These are phyloP conservation scores for Coemansia sp. DNA, from an alignment of 192 early-diverging fungal species.

Conservation along the genomic window DNA sequence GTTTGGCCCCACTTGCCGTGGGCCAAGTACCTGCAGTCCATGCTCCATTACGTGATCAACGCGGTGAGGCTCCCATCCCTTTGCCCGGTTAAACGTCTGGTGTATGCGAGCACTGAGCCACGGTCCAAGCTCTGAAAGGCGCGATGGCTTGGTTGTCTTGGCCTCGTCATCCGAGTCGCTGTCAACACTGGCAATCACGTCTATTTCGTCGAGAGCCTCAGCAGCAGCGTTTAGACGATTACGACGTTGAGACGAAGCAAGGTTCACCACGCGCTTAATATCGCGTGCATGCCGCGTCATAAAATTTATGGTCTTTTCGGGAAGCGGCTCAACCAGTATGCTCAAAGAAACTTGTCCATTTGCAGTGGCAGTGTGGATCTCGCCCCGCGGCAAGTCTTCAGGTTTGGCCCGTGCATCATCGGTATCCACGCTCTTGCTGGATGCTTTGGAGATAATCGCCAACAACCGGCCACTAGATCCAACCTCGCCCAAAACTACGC, in stretches of 20 bases:
- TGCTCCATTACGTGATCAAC: slow-evolving; percentile 24
- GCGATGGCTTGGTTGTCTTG: slow-evolving; percentile 31
- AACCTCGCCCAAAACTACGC: slow-evolving; percentile 36
- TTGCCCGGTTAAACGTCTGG: slow-evolving; percentile 34
- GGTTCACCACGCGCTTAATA: slow-evolving; percentile 35
- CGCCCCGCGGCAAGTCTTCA: slow-evolving; percentile 35
- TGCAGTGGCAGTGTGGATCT: slow-evolving; percentile 45
- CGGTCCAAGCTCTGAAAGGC: slow-evolving; percentile 41
- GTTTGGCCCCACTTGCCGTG: slow-evolving; percentile 38
- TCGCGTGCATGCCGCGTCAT: slow-evolving; percentile 43
- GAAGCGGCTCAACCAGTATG: slow-evolving; percentile 46
- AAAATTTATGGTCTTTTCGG: slow-evolving; percentile 34
- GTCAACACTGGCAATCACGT: slow-evolving; percentile 3
- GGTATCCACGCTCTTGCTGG: neutral
- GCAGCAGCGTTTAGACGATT: slow-evolving; percentile 23
- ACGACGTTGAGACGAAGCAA: slow-evolving; percentile 39
- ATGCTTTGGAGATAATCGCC: slow-evolving; percentile 29
- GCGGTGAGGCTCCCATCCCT: slow-evolving; percentile 54
- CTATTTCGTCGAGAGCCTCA: slow-evolving; percentile 27
- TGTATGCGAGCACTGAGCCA: slow-evolving; percentile 41
- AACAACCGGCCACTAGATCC: slow-evolving; percentile 39
- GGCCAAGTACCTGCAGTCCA: slow-evolving; percentile 44
- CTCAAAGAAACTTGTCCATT: slow-evolving; percentile 49
- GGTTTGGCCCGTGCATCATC: slow-evolving; percentile 17
- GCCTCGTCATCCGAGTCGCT: slow-evolving; percentile 16